Percentiles rank a stretch among this genome's conserved stretches.
Evolutionary conservation across 495 filamentous ascomycete genomes (phyloP).

Genomic region (Penicillium longicatenatum): DNA sequence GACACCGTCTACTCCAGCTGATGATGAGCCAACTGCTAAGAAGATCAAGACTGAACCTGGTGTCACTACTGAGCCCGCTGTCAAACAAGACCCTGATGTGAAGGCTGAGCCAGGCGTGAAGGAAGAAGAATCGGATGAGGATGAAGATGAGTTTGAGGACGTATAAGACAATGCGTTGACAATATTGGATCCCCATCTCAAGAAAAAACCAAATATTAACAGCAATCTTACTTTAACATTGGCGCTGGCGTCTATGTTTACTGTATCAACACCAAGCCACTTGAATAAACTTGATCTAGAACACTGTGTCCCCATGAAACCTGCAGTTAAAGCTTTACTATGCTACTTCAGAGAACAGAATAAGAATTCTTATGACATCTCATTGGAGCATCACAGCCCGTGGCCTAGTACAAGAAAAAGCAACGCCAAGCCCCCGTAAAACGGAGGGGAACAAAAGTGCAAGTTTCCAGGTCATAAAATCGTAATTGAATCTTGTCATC

Average conservation of each 20-base stretch:
- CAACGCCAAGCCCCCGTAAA: constrained; percentile 11
- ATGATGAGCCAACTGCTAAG: constrained; percentile 46
- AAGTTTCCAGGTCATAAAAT: constrained; percentile 22
- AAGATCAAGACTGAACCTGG: constrained; percentile 41
- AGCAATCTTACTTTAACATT: constrained; percentile 1
- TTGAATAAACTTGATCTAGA: background rate
- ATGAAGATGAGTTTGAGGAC: constrained; percentile 58
- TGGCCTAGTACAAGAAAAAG: background rate
- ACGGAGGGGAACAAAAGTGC: background rate
- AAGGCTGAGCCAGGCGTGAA: constrained; percentile 31
- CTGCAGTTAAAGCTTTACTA: background rate
- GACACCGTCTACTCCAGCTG: constrained; percentile 43
- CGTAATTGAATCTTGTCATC: constrained; percentile 16
- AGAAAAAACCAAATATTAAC: background rate
- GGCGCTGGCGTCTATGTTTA: constrained; percentile 16
- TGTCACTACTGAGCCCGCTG: constrained; percentile 3
- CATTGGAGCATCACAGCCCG: background rate
- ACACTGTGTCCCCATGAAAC: background rate
- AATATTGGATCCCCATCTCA: background rate
- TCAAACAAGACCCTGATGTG: constrained; percentile 14
- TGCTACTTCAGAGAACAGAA: background rate
- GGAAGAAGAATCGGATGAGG: constrained; percentile 51
- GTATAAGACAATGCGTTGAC: constrained; percentile 19
- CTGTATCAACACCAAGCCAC: constrained; percentile 1
- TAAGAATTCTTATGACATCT: background rate